Conservation (phyloP, 139 green algal species). For the Volvox africanus region DNA sequence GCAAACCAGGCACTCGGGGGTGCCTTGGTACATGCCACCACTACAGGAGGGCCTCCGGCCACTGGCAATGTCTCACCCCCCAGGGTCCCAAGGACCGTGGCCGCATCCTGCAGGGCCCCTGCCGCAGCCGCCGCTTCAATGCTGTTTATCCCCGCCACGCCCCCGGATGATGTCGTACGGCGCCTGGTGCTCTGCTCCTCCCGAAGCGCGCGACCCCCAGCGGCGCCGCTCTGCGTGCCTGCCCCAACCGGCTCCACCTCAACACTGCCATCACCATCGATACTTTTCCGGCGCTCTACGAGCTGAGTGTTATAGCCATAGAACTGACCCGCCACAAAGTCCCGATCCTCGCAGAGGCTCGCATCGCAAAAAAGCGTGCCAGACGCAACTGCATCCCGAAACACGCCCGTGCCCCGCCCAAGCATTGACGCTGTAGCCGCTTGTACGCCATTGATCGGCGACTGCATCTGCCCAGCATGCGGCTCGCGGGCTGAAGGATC, state of each 20-base stretch:
- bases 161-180: background rate
- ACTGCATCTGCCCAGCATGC: background rate
- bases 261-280: background rate
- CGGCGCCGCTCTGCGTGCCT: slow-evolving; percentile 7
- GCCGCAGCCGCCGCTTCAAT: background rate
- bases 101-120: background rate
- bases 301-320: slow-evolving; percentile 41
- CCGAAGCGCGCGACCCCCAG: slow-evolving; percentile 32
- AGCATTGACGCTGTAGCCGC: no score
- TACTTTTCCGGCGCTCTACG: slow-evolving; percentile 22
- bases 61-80: background rate
- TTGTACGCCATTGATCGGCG: background rate
- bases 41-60: background rate
- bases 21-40: slow-evolving; percentile 23
- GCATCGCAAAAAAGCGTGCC: slow-evolving; percentile 23
- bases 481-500: no score
- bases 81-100: background rate
- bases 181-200: slow-evolving; percentile 25
- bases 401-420: background rate
- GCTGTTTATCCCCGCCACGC: background rate
- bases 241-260: background rate
- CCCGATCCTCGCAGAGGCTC: slow-evolving; percentile 31
- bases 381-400: background rate
- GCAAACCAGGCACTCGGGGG: slow-evolving; percentile 79
- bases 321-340: slow-evolving; percentile 23